Evolutionary conservation across 2,329 filamentous ascomycete genomes (phyloP).

Genomic region (Chaetoscypha palmicola): DNA sequence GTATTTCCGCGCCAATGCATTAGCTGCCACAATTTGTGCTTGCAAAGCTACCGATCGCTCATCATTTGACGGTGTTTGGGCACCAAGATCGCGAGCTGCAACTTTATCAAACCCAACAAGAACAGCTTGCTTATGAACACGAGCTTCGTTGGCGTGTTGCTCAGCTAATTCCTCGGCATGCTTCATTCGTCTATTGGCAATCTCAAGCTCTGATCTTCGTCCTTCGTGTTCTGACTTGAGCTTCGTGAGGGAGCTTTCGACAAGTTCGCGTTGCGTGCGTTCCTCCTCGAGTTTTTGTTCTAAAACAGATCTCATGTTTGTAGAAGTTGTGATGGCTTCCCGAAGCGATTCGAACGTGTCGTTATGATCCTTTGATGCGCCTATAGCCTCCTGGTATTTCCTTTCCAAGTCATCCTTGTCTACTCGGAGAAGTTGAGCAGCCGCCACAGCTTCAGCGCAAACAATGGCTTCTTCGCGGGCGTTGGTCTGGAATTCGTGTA

Average conservation of each 20-base stretch:
- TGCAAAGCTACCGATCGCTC: slow-evolving; percentile 70
- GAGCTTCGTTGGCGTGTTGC: slow-evolving; percentile 79
- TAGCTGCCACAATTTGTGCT: slow-evolving; percentile 71
- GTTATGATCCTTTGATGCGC: slow-evolving; percentile 62
- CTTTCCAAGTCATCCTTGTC: slow-evolving; percentile 73
- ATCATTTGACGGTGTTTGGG: slow-evolving; percentile 43
- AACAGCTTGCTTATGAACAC: slow-evolving; percentile 75
- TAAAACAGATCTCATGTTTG: slow-evolving; percentile 66
- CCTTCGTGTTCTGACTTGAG: slow-evolving; percentile 80
- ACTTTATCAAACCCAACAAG: slow-evolving; percentile 76
- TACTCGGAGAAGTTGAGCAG: slow-evolving; percentile 68
- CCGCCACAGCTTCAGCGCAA: slow-evolving; percentile 67
- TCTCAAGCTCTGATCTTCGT: slow-evolving; percentile 68
- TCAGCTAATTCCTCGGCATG: slow-evolving; percentile 86
- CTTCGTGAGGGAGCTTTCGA: slow-evolving; percentile 69
- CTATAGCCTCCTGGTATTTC: slow-evolving; percentile 60
- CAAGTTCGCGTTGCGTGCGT: slow-evolving; percentile 62
- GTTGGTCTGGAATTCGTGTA: slow-evolving; percentile 72
- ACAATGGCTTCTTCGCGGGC: slow-evolving; percentile 75
- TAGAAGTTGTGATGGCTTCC: slow-evolving; percentile 70
- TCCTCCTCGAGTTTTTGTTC: slow-evolving; percentile 83
- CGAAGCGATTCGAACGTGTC: slow-evolving; percentile 68
- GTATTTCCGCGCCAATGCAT: slow-evolving; percentile 75
- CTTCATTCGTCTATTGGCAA: slow-evolving; percentile 63
- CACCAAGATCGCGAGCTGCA: slow-evolving; percentile 44